Evolutionary conservation across 495 filamentous ascomycete species (phyloP).

Genomic region (Usnea hakonensis): DNA sequence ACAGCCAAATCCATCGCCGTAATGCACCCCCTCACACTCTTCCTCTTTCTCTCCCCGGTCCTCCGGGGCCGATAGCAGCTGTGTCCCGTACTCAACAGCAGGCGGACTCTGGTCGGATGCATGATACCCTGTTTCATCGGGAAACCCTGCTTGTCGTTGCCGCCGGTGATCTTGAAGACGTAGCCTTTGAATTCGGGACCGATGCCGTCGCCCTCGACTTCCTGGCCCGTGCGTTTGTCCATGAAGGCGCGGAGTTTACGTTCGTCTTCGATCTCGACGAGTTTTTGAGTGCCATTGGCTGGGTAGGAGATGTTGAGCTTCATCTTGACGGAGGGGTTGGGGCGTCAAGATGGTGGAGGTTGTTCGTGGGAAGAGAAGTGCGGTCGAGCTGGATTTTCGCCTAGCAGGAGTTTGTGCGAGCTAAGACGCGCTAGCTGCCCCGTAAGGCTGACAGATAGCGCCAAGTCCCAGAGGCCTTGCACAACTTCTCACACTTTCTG

Average conservation of each 20-base stretch:
- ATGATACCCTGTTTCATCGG: constrained; percentile 99
- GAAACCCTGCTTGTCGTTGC: constrained; percentile 99
- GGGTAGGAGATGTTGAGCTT: constrained; percentile 98
- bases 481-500: too few relatives aligned
- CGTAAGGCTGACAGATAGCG: background rate
- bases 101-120: constrained; percentile 94
- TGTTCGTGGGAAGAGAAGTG: background rate
- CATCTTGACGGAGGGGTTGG: constrained; percentile 46
- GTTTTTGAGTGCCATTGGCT: constrained; percentile 97
- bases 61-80: constrained; percentile 97
- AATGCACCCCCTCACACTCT: constrained; percentile 96
- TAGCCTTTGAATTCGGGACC: constrained; percentile 99
- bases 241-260: constrained; percentile 81
- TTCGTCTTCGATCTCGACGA: constrained; percentile 98
- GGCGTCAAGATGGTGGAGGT: constrained; percentile 29
- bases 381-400: constrained; percentile 7
- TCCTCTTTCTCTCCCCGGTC: constrained; percentile 96
- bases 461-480: background rate
- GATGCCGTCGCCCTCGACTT: constrained; percentile 87
- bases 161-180: constrained; percentile 95
- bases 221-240: constrained; percentile 93
- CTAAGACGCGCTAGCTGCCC: constrained; percentile 11
- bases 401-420: constrained; percentile 14
- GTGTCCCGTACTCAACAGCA: constrained; percentile 86
- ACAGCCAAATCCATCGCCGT: constrained; percentile 91